These are phyloP conservation scores for Sarocladiaceae sp. DNA, from an alignment of 2,329 filamentous ascomycete genomes.

Conservation along the genomic window DNA sequence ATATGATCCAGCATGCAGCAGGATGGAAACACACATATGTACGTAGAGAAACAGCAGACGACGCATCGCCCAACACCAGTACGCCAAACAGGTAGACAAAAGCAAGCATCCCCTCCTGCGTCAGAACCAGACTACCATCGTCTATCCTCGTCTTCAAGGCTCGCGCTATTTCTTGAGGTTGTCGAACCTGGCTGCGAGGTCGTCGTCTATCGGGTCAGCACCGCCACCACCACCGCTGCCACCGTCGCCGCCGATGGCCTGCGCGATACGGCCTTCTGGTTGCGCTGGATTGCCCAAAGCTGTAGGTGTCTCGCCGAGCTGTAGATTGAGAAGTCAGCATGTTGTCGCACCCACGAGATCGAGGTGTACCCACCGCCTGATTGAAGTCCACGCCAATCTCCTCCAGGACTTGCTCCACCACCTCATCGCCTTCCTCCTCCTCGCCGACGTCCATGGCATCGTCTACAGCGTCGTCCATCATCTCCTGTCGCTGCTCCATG, in stretches of 20 bases:
- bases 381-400: slow-evolving; percentile 94
- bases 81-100: slow-evolving; percentile 6
- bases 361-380: slow-evolving; percentile 62
- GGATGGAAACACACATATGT: not conserved
- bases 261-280: slow-evolving; percentile 72
- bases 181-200: slow-evolving; percentile 87
- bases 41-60: not conserved
- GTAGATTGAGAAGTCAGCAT: slow-evolving; percentile 13
- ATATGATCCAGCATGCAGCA: not conserved
- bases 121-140: not conserved
- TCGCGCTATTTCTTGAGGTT: slow-evolving; percentile 66
- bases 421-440: slow-evolving; percentile 93
- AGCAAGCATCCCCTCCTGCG: not conserved
- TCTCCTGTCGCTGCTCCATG: slow-evolving; percentile 97
- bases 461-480: slow-evolving; percentile 99
- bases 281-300: slow-evolving; percentile 70
- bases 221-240: slow-evolving; percentile 47
- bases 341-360: not conserved
- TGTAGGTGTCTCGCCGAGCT: slow-evolving; percentile 89
- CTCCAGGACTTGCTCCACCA: slow-evolving; percentile 92
- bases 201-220: slow-evolving; percentile 69
- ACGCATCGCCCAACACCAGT: slow-evolving; percentile 9
- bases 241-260: slow-evolving; percentile 66
- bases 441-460: slow-evolving; percentile 86
- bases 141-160: not conserved